Evolutionary conservation across 208 protist genomes (phyloP).

Genomic region (Trypanosoma caninum): DNA sequence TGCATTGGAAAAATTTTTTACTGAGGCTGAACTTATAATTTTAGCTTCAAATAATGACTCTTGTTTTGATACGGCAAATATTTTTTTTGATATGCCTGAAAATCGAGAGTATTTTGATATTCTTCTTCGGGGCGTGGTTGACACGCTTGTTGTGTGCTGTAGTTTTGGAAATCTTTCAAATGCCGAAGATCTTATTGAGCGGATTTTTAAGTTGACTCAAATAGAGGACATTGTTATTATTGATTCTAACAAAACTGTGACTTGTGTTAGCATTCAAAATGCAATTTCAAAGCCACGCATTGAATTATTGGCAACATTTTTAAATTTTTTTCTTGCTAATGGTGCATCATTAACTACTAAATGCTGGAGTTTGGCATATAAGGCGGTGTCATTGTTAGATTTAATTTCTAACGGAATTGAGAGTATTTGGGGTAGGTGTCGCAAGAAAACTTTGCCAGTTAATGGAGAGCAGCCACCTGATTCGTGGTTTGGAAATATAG

Average conservation of each 20-base stretch:
- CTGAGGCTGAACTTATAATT: not conserved
- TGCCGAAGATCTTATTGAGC: constrained; percentile 63
- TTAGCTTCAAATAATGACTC: constrained; percentile 1
- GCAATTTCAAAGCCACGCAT: constrained; percentile 50
- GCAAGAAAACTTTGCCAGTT: constrained; percentile 23
- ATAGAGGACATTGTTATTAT: constrained; percentile 46
- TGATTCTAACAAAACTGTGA: not conserved
- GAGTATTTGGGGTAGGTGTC: constrained; percentile 62
- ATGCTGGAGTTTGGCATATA: constrained; percentile 70
- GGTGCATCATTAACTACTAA: constrained; percentile 57
- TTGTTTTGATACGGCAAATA: not conserved
- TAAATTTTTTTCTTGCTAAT: constrained; percentile 65
- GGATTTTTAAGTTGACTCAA: constrained; percentile 56
- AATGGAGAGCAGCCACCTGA: constrained; percentile 31
- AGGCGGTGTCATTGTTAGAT: constrained; percentile 66
- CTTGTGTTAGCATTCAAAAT: constrained; percentile 37
- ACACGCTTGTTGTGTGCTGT: constrained; percentile 75
- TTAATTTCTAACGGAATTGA: constrained; percentile 75
- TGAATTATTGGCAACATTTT: constrained; percentile 49
- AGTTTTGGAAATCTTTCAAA: constrained; percentile 64
- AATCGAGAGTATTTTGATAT: constrained; percentile 46
- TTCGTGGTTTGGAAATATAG: constrained; percentile 72
- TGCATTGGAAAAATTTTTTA: constrained; percentile 21
- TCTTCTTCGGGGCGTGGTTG: constrained; percentile 52
- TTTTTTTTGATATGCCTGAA: constrained; percentile 11